Evolutionary conservation across 176 grass and related monocot genomes (phyloP).

Genomic region (Raddia distichophylla): DNA sequence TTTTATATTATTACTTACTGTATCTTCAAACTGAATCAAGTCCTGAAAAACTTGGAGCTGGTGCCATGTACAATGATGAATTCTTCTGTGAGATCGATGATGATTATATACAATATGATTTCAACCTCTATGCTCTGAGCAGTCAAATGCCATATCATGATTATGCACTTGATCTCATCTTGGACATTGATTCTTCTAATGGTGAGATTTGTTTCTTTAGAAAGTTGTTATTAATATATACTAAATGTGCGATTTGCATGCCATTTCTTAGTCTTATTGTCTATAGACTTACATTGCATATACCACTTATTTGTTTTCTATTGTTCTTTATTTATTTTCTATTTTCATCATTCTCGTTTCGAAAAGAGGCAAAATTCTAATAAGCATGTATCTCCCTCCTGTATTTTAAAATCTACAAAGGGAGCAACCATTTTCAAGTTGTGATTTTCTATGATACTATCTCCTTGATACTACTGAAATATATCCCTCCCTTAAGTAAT

Average conservation of each 20-base stretch:
- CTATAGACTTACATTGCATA: too few relatives aligned
- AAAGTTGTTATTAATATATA: conserved; percentile 2
- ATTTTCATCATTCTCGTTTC: conserved; percentile 9
- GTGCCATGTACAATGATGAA: conserved; percentile 44
- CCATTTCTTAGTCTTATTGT: too few relatives aligned
- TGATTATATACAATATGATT: conserved; percentile 98
- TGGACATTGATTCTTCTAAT: conserved; percentile 94
- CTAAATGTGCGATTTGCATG: neutral
- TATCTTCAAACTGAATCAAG: conserved; percentile 48
- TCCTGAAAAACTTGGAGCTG: conserved; percentile 77
- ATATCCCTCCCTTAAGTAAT: neutral
- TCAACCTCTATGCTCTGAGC: conserved; percentile 92
- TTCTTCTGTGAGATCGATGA: conserved; percentile 99
- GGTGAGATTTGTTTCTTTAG: conserved; percentile 56
- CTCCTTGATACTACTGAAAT: neutral
- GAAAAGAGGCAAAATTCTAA: conserved; percentile 24
- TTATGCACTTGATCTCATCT: conserved; percentile 95
- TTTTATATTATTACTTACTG: conserved; percentile 15
- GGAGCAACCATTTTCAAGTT: neutral
- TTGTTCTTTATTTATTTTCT: too few relatives aligned
- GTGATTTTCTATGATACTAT: neutral
- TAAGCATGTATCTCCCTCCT: neutral
- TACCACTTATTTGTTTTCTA: too few relatives aligned
- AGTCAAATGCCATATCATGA: conserved; percentile 94
- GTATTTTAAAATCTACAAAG: conserved; percentile 21